Conservation (phyloP, 371 early-diverging fungal genomes). For the Smittium mucronatum region DNA sequence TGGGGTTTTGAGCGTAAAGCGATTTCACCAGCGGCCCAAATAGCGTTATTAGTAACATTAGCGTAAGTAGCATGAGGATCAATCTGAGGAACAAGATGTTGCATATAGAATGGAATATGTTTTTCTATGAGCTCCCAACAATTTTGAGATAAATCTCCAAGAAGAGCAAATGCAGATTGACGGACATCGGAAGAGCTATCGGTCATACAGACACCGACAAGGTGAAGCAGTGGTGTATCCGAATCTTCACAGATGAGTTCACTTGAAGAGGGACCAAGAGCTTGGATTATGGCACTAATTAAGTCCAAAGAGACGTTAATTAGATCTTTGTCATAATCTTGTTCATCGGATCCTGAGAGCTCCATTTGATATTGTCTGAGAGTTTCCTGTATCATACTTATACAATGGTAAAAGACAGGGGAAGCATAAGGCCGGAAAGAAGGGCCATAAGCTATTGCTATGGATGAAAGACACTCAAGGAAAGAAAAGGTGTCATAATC, state of each 20-base stretch:
- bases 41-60: conserved; percentile 79
- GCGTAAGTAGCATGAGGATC: conserved; percentile 42
- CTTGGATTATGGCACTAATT: conserved; percentile 82
- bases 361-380: conserved; percentile 50
- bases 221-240: conserved; percentile 55
- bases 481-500: conserved; percentile 81
- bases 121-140: conserved; percentile 59
- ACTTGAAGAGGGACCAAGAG: conserved; percentile 60
- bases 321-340: conserved; percentile 79
- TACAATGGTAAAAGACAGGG: conserved; percentile 72
- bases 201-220: conserved; percentile 64
- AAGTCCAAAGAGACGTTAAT: conserved; percentile 90
- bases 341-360: conserved; percentile 44
- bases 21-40: conserved; percentile 92
- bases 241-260: conserved; percentile 48
- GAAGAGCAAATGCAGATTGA: conserved; percentile 82
- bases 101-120: conserved; percentile 56
- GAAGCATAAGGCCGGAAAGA: conserved; percentile 72
- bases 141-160: conserved; percentile 85
- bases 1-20: conserved; percentile 57
- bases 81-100: conserved; percentile 60
- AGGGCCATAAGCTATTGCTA: conserved; percentile 71
- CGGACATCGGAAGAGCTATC: conserved; percentile 69
- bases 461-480: conserved; percentile 83
- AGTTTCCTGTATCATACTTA: conserved; percentile 63